Percentiles rank a stretch among this genome's conserved stretches.
Conservation (phyloP, 768 basidiomycete genomes). For the Termitomyces sp. region DNA sequence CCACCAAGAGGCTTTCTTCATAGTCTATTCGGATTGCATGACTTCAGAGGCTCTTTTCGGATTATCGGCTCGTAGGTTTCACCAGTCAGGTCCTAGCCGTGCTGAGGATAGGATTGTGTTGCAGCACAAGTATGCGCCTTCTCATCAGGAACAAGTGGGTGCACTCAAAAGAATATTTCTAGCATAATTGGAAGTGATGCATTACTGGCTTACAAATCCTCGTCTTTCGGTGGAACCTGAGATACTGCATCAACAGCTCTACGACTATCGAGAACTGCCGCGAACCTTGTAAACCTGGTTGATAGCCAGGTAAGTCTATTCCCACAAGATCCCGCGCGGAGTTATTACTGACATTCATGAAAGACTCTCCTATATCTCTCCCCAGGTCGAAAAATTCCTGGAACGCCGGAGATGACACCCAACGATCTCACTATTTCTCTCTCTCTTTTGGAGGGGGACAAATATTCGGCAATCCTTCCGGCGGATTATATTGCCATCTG, state of each 20-base stretch:
- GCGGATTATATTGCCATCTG: background rate
- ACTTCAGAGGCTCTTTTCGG: constrained; percentile 34
- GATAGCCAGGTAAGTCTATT: background rate
- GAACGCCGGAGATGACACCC: background rate
- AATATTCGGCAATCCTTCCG: background rate
- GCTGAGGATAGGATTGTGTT: background rate
- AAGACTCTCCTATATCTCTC: background rate
- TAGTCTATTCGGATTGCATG: constrained; percentile 37
- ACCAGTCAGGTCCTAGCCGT: background rate
- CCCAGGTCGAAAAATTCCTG: background rate
- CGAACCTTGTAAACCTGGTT: background rate
- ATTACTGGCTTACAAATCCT: background rate
- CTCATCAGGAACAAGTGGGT: background rate
- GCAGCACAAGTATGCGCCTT: background rate
- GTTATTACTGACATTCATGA: background rate
- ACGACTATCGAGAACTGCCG: background rate
- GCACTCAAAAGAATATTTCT: background rate
- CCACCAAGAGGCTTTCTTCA: constrained; percentile 35
- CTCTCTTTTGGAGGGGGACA: background rate
- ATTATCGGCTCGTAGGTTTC: constrained; percentile 32
- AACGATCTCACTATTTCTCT: background rate
- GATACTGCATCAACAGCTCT: background rate
- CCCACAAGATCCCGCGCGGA: background rate
- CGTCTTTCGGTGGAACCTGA: background rate
- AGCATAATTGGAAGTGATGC: background rate